Base-by-base conservation (phyloP, 352 stramenopile species). In the Pythium sp. region DNA sequence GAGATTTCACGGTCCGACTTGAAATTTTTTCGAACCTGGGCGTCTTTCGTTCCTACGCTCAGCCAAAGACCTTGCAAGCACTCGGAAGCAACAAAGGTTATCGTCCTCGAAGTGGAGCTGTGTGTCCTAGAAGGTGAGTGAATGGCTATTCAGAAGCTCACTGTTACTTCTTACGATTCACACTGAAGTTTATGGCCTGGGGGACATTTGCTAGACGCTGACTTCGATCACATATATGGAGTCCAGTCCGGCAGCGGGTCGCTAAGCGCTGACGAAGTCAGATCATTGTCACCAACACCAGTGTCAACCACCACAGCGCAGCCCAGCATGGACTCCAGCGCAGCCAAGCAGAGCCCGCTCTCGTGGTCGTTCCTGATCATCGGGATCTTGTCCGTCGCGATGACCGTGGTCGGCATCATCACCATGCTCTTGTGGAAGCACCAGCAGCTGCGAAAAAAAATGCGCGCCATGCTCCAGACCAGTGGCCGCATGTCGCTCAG, bases 281-380 rank as follows among this genome's bases (percentile, higher is more conserved):
- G 14, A 32, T 51, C 43, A 32, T 51, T 20, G 32, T 34, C 46
- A 36, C 20, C 47, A 7, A 41, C 58, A 15, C 5, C 43, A 53
- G 24, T 20, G 15, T n/a, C 49, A 47, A 66, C 46, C 6, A 41
- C 41, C 15, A 58, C 64, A 38, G 38, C 55, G 14, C 24, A 64
- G 38, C 32, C 55, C 22, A 47, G 30, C 47, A 46, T 41, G 43
- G 59, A 65, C 26, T 8, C 55, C 3, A 66, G 30, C 8, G 18
- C 24, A 2, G 20, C 18, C 3, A 24, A n/a, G 12, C 60, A 62
- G 15, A 64, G 62, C 5, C 51, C 49, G 22, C 34, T 77, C 32
- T 70, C 71, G 24, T 77, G 71, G 71, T 55, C 64, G 32, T 58
- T 77, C 20, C 58, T 77, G 30, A 77, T 77, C 53, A 60, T 72